Evolutionary conservation across 805 yeast species (phyloP).

Genomic region (Kodamaea fukazawae): DNA sequence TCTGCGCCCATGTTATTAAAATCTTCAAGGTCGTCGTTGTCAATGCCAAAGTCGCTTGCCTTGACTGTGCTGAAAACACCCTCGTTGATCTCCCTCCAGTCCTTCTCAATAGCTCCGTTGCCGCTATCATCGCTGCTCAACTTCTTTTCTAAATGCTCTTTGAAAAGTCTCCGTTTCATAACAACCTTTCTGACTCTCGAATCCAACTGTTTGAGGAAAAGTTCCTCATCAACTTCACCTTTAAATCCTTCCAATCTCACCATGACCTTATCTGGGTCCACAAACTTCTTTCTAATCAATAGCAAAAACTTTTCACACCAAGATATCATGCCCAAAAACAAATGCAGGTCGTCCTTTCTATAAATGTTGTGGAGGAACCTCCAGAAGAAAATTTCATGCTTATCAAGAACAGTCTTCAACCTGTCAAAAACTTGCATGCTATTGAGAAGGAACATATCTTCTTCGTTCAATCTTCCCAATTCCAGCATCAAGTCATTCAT

Average conservation of each 20-base stretch:
- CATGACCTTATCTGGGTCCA: slow-evolving; percentile 30
- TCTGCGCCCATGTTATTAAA: slow-evolving; percentile 31
- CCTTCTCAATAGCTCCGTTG: slow-evolving; percentile 25
- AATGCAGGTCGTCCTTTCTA: slow-evolving; percentile 63
- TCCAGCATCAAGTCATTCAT: slow-evolving; percentile 61
- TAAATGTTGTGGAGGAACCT: slow-evolving; percentile 80
- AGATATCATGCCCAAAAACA: slow-evolving; percentile 66
- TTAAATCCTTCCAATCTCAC: slow-evolving; percentile 7
- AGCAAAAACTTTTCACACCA: slow-evolving; percentile 73
- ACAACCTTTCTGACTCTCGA: slow-evolving; percentile 35
- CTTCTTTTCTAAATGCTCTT: slow-evolving; percentile 27
- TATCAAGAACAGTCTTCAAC: slow-evolving; percentile 61
- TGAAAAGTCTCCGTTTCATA: slow-evolving; percentile 37
- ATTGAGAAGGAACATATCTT: slow-evolving; percentile 45
- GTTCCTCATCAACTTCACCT: slow-evolving; percentile 28
- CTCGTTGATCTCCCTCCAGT: slow-evolving; percentile 47
- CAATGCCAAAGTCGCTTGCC: slow-evolving; percentile 37
- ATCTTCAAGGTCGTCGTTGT: slow-evolving; percentile 42
- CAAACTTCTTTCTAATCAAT: slow-evolving; percentile 62
- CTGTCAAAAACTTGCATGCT: slow-evolving; percentile 64
- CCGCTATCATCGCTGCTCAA: slow-evolving; percentile 21
- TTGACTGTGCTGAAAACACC: slow-evolving; percentile 24
- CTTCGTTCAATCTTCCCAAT: slow-evolving; percentile 55
- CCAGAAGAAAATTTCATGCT: slow-evolving; percentile 72
- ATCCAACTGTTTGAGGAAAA: slow-evolving; percentile 40